phyloP scores from a whole-genome alignment of 2,329 filamentous ascomycete genomes.

The Aureobasidium sp. region DNA sequence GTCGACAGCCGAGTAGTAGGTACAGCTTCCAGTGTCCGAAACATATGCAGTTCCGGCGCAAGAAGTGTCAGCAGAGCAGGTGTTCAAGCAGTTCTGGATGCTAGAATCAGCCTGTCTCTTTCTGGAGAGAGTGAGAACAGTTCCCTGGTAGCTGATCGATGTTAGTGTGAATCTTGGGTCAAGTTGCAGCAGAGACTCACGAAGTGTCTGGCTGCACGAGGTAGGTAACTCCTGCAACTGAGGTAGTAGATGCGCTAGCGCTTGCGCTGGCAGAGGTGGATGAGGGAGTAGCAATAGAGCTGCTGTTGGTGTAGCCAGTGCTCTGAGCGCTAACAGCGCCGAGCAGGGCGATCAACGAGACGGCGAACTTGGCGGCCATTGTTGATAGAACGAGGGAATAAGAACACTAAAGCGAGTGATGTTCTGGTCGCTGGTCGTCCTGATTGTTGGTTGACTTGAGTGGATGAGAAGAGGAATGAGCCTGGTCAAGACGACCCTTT shows the following conservation, averaged over 20 bases:
- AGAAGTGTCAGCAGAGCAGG: background rate
- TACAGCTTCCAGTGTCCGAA: background rate
- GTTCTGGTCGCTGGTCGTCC: conserved; percentile 2
- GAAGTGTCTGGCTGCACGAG: background rate
- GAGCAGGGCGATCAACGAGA: conserved; percentile 11
- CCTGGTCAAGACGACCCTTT: background rate
- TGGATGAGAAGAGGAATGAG: conserved; percentile 10
- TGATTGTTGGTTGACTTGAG: background rate
- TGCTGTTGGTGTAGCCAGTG: background rate
- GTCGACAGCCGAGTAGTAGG: background rate
- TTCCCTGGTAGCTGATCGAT: background rate
- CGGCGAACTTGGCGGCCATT: conserved; percentile 10
- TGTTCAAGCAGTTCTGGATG: background rate
- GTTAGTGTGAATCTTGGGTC: background rate
- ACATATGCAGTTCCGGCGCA: background rate
- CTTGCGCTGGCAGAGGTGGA: background rate
- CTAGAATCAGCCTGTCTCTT: conserved; percentile 4
- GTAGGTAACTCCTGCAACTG: background rate
- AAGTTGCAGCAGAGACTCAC: background rate
- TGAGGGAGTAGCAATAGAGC: background rate
- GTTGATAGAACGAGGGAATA: conserved; percentile 1
- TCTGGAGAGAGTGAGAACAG: background rate
- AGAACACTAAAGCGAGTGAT: conserved; percentile 10
- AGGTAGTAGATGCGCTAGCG: background rate
- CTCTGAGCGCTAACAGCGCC: conserved; percentile 2